A percentile compares a stretch with the other conserved stretches of the same genome.
Conservation (phyloP, 345 rosid species). For the Physaria fendleri region DNA sequence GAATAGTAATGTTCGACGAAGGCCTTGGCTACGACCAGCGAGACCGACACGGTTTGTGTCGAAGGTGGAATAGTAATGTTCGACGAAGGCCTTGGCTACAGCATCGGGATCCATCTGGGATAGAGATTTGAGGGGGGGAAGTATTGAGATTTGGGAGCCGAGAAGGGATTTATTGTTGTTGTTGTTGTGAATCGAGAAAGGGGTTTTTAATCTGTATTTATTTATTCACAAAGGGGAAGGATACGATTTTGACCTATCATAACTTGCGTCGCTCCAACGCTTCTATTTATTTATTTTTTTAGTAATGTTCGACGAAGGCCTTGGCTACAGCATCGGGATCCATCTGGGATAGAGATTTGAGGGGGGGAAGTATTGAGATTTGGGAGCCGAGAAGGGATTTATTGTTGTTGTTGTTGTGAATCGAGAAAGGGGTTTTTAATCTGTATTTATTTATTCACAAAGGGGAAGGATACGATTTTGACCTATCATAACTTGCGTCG, state of each 20-base stretch:
- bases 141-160: too few species aligned
- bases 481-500: too few species aligned
- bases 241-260: slow-evolving; percentile 79
- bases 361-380: too few species aligned
- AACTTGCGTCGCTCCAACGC: slow-evolving; percentile 56
- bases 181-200: neutral
- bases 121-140: neutral
- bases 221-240: too few species aligned
- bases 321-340: slow-evolving; percentile 19
- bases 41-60: slow-evolving; percentile 59
- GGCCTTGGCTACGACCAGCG: slow-evolving; percentile 54
- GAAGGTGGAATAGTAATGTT: slow-evolving; percentile 84
- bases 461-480: too few species aligned
- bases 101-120: slow-evolving; percentile 40
- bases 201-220: too few species aligned
- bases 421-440: too few species aligned
- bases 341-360: slow-evolving; percentile 39
- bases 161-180: too few species aligned
- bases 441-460: too few species aligned
- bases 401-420: too few species aligned
- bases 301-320: slow-evolving; percentile 94
- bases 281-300: too few species aligned
- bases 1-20: slow-evolving; percentile 89
- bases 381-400: too few species aligned
- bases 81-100: slow-evolving; percentile 71